Base-by-base conservation (phyloP, 495 filamentous ascomycete species). In the Tuber melanosporum region DNA sequence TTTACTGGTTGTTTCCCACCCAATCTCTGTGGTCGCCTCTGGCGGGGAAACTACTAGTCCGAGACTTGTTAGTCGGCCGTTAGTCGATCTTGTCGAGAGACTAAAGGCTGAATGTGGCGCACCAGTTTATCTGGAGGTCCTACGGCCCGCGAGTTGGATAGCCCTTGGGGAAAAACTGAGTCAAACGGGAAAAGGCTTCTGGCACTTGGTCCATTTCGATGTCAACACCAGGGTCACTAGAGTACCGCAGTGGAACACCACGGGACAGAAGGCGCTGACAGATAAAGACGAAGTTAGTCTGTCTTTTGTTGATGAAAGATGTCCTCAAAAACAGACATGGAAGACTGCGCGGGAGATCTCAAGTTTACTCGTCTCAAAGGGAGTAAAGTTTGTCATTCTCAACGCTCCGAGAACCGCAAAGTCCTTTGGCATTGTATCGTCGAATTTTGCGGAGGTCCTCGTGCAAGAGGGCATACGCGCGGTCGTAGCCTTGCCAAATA, bases 131-230 rank as follows among this genome's bases (percentile, higher is more conserved):
- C 70, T 80, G 1, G 78, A 80, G 43, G 75, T 80, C 3, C 73
- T 80, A 44, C 74, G 78, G 17, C 78, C 78, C 20, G 78, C 77
- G 7, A 73, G 73, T 47, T 80, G 78, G 78, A 79, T 43, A 62
- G 74, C 76, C 32, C 70, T 80, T 39, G 70, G 74, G 44, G 19
- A 45, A 15, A 73, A 80, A 12, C 57, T 79, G 45, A 49, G 42
- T 6, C 62, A 15, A 41, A 39, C 70, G 36, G 76, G 45, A 1
- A 79, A 73, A 32, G 78, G 73, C 14, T 79, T 73, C 26, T 80
- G 75, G 52, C 78, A 80, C 15, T 71, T 80, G 3, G 44, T 80
- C 20, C 78, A 80, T 69, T 76, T 80, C 19, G 78, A 75, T 46
- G 78, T 79, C 19, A 73, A 75, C n/a, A 77, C 70, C 7, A 75